Evolutionary conservation across 1,139 yeast genomes (phyloP).

Genomic region (Meyerozyma guilliermondii): DNA sequence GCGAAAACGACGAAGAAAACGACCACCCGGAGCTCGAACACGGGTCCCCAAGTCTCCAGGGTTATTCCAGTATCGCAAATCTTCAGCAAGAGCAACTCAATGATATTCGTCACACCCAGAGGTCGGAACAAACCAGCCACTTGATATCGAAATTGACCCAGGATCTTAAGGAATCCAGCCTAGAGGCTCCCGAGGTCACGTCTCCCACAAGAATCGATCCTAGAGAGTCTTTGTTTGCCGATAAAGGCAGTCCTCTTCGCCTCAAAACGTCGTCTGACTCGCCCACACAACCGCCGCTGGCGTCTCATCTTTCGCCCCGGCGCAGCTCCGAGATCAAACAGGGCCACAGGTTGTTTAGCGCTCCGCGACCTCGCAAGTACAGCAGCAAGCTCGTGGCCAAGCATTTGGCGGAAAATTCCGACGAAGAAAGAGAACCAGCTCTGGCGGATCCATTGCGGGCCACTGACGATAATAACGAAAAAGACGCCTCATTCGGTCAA

Average conservation of each 20-base stretch:
- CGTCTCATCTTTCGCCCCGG: slow-evolving; percentile 2
- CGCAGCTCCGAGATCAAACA: slow-evolving; percentile 14
- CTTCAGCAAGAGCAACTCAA: slow-evolving; percentile 31
- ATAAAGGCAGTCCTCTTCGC: slow-evolving; percentile 29
- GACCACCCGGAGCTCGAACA: slow-evolving; percentile 11
- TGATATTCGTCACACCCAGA: slow-evolving; percentile 29
- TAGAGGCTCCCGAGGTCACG: slow-evolving; percentile 17
- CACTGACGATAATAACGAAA: slow-evolving; percentile 11
- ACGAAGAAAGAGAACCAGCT: slow-evolving; percentile 3
- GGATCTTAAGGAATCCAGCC: slow-evolving; percentile 22
- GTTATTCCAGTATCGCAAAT: too few species aligned
- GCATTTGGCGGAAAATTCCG: slow-evolving; percentile 18
- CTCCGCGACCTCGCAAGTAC: slow-evolving; percentile 41
- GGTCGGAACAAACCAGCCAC: slow-evolving; percentile 31
- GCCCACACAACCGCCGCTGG: neutral
- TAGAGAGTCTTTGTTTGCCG: slow-evolving; percentile 30
- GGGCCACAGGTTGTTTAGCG: slow-evolving; percentile 27
- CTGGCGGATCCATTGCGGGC: slow-evolving; percentile 23
- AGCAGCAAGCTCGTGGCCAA: slow-evolving; percentile 26
- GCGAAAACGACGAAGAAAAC: slow-evolving; percentile 14
- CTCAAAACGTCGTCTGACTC: neutral
- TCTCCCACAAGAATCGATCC: slow-evolving; percentile 17
- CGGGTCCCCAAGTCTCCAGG: neutral
- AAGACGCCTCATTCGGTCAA: slow-evolving; percentile 9
- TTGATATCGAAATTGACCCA: slow-evolving; percentile 33